phyloP scores from a whole-genome alignment of 129 eudicot genomes.

The Artemisia argyi region DNA sequence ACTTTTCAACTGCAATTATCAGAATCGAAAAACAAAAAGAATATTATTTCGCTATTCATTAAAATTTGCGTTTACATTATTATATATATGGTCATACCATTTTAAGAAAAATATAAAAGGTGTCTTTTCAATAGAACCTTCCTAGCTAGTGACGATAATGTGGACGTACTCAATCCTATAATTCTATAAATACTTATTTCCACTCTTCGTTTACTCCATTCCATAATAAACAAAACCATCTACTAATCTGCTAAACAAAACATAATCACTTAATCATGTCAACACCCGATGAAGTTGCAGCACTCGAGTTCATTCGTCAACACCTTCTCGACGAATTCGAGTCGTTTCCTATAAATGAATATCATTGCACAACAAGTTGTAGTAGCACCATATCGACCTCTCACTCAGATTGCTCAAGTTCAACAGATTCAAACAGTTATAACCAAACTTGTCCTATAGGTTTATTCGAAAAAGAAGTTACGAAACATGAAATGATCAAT shows the following conservation, averaged over 20 bases:
- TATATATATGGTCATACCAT: too few relatives aligned
- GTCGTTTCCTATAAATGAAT: conserved; percentile 23
- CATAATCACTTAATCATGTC: conserved; percentile 22
- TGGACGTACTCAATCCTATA: too few relatives aligned
- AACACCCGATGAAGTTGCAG: conserved; percentile 35
- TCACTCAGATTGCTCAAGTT: conserved; percentile 19
- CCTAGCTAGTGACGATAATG: too few relatives aligned
- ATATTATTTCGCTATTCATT: too few relatives aligned
- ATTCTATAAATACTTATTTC: too few relatives aligned
- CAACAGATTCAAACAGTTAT: background rate
- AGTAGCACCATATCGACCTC: conserved; percentile 21
- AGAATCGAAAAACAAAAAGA: too few relatives aligned
- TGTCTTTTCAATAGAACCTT: too few relatives aligned
- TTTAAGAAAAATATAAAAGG: too few relatives aligned
- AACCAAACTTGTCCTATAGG: background rate
- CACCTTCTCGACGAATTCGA: conserved; percentile 60
- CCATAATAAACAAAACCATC: too few relatives aligned
- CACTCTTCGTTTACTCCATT: too few relatives aligned
- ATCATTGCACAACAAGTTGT: background rate
- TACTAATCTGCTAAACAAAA: background rate
- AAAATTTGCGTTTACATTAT: too few relatives aligned
- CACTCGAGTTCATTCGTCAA: conserved; percentile 46
- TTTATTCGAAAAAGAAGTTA: conserved; percentile 13
- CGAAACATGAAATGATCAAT: conserved; percentile 11
- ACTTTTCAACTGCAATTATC: too few relatives aligned